phyloP scores from a whole-genome alignment of 108 stramenopile species.

The Nannochloropsis salina region DNA sequence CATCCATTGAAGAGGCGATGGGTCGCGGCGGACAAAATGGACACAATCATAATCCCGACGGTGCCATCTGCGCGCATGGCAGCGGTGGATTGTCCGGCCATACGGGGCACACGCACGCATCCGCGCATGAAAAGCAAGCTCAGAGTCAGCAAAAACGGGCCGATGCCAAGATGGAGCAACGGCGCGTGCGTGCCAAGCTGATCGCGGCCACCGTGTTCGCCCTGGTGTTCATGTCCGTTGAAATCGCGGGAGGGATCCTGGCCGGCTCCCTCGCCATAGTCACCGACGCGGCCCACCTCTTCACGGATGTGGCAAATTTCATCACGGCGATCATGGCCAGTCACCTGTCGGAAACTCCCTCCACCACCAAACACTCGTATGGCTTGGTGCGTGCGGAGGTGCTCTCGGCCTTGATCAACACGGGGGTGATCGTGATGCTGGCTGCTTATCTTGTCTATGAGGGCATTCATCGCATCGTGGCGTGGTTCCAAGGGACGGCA shows the following conservation, averaged over 20 bases:
- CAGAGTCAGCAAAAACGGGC: not conserved
- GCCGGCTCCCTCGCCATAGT: slow-evolving; percentile 55
- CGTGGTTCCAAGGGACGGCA: slow-evolving; percentile 29
- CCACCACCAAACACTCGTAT: slow-evolving; percentile 71
- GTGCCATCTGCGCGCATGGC: not conserved
- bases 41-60: not conserved
- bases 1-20: not conserved
- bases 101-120: too few relatives aligned
- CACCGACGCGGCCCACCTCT: slow-evolving; percentile 58
- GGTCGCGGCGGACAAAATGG: slow-evolving; percentile 1
- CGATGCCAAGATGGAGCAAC: not conserved
- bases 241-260: slow-evolving; percentile 52
- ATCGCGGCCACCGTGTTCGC: slow-evolving; percentile 49
- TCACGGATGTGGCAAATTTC: slow-evolving; percentile 54
- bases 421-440: slow-evolving; percentile 69
- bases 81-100: not conserved
- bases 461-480: slow-evolving; percentile 58
- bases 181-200: slow-evolving; percentile 29
- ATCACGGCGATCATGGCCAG: slow-evolving; percentile 59
- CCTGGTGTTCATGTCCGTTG: slow-evolving; percentile 52
- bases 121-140: too few relatives aligned
- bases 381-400: slow-evolving; percentile 84
- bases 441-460: slow-evolving; percentile 65
- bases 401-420: slow-evolving; percentile 75
- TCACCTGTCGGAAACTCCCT: slow-evolving; percentile 67